Conservation (phyloP, 2,329 filamentous ascomycete species). For the Lizonia empirigonia region DNA sequence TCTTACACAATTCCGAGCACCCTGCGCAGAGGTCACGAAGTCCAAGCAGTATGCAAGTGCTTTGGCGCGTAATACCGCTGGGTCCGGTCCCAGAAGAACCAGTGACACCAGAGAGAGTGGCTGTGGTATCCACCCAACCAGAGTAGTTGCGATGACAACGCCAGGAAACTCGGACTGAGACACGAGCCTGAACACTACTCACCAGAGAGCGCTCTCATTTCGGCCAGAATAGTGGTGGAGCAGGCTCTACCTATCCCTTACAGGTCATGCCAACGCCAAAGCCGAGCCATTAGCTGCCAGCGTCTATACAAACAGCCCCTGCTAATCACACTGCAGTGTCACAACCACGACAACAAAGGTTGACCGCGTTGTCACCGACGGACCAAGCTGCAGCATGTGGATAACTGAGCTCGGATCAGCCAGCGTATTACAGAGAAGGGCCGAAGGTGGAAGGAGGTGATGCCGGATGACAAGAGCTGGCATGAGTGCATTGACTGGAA, state of each 20-base stretch:
- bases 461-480: background rate
- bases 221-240: background rate
- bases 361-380: background rate
- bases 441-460: slow-evolving; percentile 5
- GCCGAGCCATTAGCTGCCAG: slow-evolving; percentile 1
- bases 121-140: slow-evolving; percentile 3
- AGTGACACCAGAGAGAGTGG: slow-evolving; percentile 9
- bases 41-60: background rate
- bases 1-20: background rate
- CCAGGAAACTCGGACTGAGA: slow-evolving; percentile 4
- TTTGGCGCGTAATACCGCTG: background rate
- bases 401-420: slow-evolving; percentile 2
- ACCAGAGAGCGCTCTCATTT: slow-evolving; percentile 7
- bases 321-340: slow-evolving; percentile 6
- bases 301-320: slow-evolving; percentile 4
- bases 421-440: slow-evolving; percentile 2
- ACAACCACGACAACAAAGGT: slow-evolving; percentile 1
- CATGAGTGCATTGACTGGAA: slow-evolving; percentile 5
- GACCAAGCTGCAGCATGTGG: background rate
- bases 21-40: background rate
- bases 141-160: slow-evolving; percentile 5
- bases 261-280: background rate
- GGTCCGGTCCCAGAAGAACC: background rate
- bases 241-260: slow-evolving; percentile 1
- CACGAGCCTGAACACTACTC: slow-evolving; percentile 7